Evolutionary conservation across 345 rosid species (phyloP).

Genomic region (Capsella bursapastoris): DNA sequence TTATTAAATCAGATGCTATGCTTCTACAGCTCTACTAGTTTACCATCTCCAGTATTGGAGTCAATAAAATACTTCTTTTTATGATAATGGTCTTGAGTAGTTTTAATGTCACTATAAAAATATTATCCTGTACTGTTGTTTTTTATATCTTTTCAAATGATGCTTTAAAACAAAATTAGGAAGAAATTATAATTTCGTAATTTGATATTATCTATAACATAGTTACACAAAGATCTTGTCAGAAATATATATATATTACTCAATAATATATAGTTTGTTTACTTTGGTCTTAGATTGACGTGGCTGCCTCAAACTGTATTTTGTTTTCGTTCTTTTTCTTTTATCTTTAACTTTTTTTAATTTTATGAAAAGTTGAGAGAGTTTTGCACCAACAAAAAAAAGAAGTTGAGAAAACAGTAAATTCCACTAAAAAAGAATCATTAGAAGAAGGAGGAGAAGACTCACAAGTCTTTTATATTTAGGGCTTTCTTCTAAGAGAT

Average conservation of each 20-base stretch:
- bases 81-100: not conserved
- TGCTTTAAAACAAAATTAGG: too few relatives aligned
- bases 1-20: slow-evolving; percentile 4
- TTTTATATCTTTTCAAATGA: too few relatives aligned
- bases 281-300: slow-evolving; percentile 19
- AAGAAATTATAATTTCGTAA: too few relatives aligned
- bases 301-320: slow-evolving; percentile 24
- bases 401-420: not conserved
- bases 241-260: too few relatives aligned
- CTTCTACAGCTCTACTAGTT: not conserved
- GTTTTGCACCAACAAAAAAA: too few relatives aligned
- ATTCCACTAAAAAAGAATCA: slow-evolving; percentile 31
- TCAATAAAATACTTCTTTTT: not conserved
- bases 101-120: too few relatives aligned
- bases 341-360: not conserved
- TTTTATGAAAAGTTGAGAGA: too few relatives aligned
- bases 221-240: too few relatives aligned
- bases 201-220: too few relatives aligned
- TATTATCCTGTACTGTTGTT: too few relatives aligned
- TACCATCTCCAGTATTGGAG: not conserved
- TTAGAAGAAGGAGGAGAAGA: not conserved
- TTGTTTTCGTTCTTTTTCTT: slow-evolving; percentile 3
- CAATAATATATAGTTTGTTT: not conserved
- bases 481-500: slow-evolving; percentile 35
- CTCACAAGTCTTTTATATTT: not conserved